These are phyloP conservation scores for Verticillium albo-atrum DNA, from an alignment of 2,329 filamentous ascomycete genomes.

Conservation along the genomic window DNA sequence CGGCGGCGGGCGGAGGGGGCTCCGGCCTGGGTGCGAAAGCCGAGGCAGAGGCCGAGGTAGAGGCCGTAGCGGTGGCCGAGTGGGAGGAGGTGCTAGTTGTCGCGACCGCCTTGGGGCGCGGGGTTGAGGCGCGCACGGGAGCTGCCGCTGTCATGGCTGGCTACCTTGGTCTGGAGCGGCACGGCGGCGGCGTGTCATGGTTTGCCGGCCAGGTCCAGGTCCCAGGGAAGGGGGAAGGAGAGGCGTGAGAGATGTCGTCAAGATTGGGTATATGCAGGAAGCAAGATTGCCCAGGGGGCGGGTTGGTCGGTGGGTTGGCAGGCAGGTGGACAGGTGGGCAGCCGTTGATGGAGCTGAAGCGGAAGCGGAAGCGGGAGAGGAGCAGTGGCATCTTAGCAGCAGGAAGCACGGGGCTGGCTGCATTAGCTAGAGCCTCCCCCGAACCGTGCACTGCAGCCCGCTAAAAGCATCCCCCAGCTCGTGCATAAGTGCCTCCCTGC, in stretches of 20 bases:
- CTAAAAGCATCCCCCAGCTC: background rate
- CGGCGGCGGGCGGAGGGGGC: slow-evolving; percentile 4
- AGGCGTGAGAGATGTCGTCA: slow-evolving; percentile 9
- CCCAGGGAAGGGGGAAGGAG: background rate
- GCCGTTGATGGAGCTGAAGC: slow-evolving; percentile 4
- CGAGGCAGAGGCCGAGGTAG: slow-evolving; percentile 4
- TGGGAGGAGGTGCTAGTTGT: slow-evolving; percentile 8
- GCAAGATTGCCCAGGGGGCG: slow-evolving; percentile 10
- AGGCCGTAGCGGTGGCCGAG: slow-evolving; percentile 1
- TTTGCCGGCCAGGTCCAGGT: background rate
- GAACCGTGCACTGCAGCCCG: slow-evolving; percentile 21
- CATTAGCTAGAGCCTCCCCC: slow-evolving; percentile 19
- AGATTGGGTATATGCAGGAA: slow-evolving; percentile 11
- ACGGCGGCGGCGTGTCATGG: background rate
- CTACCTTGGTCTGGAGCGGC: background rate
- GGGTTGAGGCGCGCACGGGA: slow-evolving; percentile 14
- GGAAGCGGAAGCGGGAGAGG: background rate
- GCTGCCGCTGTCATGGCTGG: slow-evolving; percentile 16
- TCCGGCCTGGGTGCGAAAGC: slow-evolving; percentile 3
- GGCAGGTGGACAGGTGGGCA: background rate
- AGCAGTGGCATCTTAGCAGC: background rate
- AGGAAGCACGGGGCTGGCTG: slow-evolving; percentile 4
- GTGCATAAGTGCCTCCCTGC: background rate
- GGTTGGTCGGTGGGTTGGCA: slow-evolving; percentile 6
- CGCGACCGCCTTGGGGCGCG: slow-evolving; percentile 14